These are phyloP conservation scores for Leptographium flavum DNA, from an alignment of 2,329 filamentous ascomycete genomes.

Conservation along the genomic window DNA sequence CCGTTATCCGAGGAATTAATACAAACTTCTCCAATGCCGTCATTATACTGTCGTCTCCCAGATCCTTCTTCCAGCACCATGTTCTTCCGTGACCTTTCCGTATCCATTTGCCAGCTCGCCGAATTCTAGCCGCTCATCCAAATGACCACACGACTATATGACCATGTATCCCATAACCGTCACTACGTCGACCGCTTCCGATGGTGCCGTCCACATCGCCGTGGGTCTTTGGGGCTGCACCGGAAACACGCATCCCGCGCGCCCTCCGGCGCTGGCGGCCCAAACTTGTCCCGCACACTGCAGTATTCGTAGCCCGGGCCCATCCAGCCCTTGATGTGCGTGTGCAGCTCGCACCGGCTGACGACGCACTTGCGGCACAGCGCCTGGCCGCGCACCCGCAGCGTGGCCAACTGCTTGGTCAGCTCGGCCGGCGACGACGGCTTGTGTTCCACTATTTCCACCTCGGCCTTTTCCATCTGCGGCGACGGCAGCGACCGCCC, in stretches of 20 bases:
- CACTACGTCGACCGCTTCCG: constrained; percentile 16
- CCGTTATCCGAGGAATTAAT: too few relatives aligned
- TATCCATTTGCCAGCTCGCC: too few relatives aligned
- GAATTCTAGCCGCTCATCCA: too few relatives aligned
- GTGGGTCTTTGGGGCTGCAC: constrained; percentile 43
- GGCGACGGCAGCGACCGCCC: constrained; percentile 15
- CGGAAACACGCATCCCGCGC: constrained; percentile 41
- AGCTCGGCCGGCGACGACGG: background rate
- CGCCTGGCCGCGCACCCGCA: constrained; percentile 42
- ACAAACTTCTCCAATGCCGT: too few relatives aligned
- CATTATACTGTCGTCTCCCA: too few relatives aligned
- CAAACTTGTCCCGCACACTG: constrained; percentile 42
- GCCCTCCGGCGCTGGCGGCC: constrained; percentile 28
- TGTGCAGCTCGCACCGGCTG: constrained; percentile 47
- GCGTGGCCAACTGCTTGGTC: constrained; percentile 24
- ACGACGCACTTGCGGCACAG: constrained; percentile 49
- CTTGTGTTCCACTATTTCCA: too few relatives aligned
- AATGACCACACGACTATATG: too few relatives aligned
- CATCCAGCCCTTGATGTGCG: constrained; percentile 47
- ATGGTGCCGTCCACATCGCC: constrained; percentile 42
- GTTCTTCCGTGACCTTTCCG: too few relatives aligned
- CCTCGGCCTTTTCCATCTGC: too few relatives aligned
- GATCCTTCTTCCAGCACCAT: too few relatives aligned
- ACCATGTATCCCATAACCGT: too few relatives aligned
- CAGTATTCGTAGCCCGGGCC: constrained; percentile 44